Conservation (phyloP, 148 eudicot genomes). For the Chenopodium formosanum region DNA sequence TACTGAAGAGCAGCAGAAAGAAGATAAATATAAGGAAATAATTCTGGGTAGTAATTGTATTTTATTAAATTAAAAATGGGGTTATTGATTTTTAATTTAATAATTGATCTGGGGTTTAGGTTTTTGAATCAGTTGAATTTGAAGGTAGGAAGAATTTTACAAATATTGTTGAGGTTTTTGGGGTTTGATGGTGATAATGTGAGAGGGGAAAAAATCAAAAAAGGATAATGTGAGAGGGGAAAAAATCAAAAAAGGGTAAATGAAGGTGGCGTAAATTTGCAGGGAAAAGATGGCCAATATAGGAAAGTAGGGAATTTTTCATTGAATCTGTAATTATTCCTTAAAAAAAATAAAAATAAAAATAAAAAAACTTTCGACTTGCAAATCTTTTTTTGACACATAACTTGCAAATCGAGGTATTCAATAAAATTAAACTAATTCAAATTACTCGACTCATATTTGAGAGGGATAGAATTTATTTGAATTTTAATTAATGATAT, state of each 20-base stretch:
- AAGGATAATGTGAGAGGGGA: neutral
- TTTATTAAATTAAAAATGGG: neutral
- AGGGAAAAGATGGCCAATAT: no score
- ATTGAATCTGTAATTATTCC: neutral
- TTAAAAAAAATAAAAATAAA: no score
- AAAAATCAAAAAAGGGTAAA: neutral
- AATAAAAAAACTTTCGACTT: no score
- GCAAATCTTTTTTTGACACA: no score
- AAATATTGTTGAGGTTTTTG: neutral
- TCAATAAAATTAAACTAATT: no score
- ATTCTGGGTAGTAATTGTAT: neutral
- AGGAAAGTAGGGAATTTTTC: neutral
- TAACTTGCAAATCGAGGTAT: no score
- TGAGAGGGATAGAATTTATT: no score
- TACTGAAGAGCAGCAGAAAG: neutral
- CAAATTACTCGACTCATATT: no score
- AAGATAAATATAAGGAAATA: conserved; percentile 6
- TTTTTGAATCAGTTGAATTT: neutral
- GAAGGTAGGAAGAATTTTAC: neutral
- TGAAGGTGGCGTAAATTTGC: conserved; percentile 1
- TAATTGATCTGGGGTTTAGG: no score
- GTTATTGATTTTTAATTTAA: neutral
- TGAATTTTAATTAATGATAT: no score
- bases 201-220: neutral
- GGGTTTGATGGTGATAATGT: neutral